Conservation (phyloP, 1,139 yeast genomes). For the Yamadazyma friedrichii region DNA sequence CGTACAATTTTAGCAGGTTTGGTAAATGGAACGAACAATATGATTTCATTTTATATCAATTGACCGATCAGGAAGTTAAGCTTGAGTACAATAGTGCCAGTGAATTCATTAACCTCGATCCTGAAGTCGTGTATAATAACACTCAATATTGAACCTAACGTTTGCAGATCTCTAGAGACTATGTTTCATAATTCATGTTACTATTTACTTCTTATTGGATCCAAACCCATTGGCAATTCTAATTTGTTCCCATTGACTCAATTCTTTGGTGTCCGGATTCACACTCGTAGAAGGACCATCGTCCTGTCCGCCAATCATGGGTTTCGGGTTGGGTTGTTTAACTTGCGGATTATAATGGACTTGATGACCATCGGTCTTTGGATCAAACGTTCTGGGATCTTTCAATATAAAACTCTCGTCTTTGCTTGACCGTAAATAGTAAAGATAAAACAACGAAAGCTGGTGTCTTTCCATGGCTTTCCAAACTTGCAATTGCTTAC, state of each 20-base stretch:
- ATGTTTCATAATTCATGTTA: too few relatives aligned
- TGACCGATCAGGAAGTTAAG: not conserved
- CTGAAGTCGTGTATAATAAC: not conserved
- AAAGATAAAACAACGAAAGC: constrained; percentile 35
- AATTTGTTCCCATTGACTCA: constrained; percentile 33
- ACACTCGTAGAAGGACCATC: constrained; percentile 6
- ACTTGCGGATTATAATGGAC: constrained; percentile 26
- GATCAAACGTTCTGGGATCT: constrained; percentile 33
- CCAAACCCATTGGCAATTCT: constrained; percentile 30
- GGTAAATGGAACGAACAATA: constrained; percentile 4
- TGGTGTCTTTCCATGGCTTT: constrained; percentile 37
- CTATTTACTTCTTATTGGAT: not conserved
- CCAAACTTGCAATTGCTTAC: constrained; percentile 33
- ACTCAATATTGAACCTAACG: not conserved
- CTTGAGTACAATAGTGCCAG: not conserved
- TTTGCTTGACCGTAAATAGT: constrained; percentile 32
- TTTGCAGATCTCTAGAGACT: not conserved
- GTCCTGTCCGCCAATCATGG: constrained; percentile 12
- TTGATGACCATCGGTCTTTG: constrained; percentile 20
- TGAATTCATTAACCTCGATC: constrained; percentile 1
- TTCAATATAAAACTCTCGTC: constrained; percentile 35
- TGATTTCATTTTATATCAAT: constrained; percentile 1
- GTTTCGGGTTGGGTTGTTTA: constrained; percentile 2
- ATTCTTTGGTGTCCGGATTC: constrained; percentile 9
- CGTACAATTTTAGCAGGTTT: constrained; percentile 1